phyloP scores from a whole-genome alignment of 2,329 filamentous ascomycete species.

The Colletotrichum eleusines region DNA sequence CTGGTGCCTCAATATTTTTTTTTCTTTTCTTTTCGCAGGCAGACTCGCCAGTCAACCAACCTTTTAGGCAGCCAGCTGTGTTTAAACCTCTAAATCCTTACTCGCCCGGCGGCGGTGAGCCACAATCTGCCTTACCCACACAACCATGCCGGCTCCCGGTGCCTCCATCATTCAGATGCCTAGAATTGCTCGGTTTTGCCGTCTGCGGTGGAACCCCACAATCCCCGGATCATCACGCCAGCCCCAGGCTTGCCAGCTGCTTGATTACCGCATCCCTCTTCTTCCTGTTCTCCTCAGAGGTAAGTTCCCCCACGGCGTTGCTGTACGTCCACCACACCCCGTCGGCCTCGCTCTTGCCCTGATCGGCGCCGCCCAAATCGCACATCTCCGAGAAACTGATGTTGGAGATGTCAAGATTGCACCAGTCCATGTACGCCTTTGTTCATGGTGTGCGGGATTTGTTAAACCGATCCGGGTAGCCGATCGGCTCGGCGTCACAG shows the following conservation, averaged over 20 bases:
- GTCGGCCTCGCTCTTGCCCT: constrained; percentile 3
- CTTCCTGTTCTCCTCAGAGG: constrained; percentile 6
- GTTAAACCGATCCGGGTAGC: constrained; percentile 6
- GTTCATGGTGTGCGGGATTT: constrained; percentile 6
- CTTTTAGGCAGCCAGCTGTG: background rate
- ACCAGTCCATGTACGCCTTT: background rate
- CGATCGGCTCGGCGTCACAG: background rate
- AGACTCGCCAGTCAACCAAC: too few species aligned
- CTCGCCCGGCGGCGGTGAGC: background rate
- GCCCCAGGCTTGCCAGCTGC: background rate
- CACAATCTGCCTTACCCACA: background rate
- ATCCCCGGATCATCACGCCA: background rate
- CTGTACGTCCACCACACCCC: constrained; percentile 12
- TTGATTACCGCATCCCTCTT: constrained; percentile 8
- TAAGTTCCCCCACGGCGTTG: background rate
- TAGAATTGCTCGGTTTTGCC: background rate
- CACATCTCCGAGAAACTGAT: background rate
- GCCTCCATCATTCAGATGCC: background rate
- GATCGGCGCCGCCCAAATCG: background rate
- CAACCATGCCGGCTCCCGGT: background rate
- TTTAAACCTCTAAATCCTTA: background rate
- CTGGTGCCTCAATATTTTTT: background rate
- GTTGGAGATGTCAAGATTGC: constrained; percentile 13
- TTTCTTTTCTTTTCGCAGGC: background rate
- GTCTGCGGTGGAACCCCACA: background rate